These are phyloP conservation scores for Colletotrichum filicis DNA, from an alignment of 2,329 filamentous ascomycete genomes.

Conservation along the genomic window DNA sequence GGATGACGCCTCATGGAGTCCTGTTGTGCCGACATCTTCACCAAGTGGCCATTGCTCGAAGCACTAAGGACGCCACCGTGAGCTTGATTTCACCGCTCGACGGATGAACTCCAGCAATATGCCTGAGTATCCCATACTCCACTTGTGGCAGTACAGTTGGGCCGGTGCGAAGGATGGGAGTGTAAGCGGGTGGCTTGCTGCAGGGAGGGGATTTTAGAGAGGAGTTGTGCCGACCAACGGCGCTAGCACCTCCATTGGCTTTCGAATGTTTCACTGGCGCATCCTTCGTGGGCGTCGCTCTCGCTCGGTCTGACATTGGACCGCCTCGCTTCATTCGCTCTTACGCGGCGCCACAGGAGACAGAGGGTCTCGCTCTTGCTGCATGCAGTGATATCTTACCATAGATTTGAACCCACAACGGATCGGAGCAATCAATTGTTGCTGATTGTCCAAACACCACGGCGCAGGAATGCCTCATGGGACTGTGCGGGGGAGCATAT, in stretches of 20 bases:
- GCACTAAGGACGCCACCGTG: not conserved
- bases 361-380: not conserved
- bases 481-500: not conserved
- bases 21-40: not conserved
- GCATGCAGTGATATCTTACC: not conserved
- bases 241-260: not conserved
- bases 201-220: not conserved
- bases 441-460: too few species aligned
- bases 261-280: not conserved
- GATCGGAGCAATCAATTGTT: not conserved
- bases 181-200: not conserved
- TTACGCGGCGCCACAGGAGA: not conserved
- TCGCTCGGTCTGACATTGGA: not conserved
- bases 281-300: not conserved
- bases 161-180: too few species aligned
- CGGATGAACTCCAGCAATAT: not conserved
- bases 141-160: not conserved
- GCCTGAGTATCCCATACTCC: too few species aligned
- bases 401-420: too few species aligned
- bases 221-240: not conserved
- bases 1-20: not conserved
- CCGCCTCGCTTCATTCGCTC: slow-evolving; percentile 1
- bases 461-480: too few species aligned
- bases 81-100: slow-evolving; percentile 9
- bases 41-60: not conserved